phyloP scores from a whole-genome alignment of 1,284 basidiomycete species.

The Phlebopus sp. region DNA sequence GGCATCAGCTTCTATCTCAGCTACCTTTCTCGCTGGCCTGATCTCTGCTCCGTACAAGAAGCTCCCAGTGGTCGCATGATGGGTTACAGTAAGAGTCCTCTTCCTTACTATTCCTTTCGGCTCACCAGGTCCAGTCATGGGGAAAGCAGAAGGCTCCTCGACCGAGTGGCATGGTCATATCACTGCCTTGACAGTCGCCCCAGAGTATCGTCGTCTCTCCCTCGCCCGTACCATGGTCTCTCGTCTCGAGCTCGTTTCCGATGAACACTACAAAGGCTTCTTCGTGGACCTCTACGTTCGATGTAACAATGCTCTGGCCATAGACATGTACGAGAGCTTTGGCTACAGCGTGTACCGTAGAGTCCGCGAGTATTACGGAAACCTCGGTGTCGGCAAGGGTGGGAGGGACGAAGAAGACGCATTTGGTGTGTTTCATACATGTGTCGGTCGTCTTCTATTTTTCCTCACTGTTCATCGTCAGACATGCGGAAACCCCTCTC shows the following conservation, averaged over 20 bases:
- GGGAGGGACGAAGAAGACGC: slow-evolving; percentile 85
- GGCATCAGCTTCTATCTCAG: slow-evolving; percentile 82
- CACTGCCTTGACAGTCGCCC: slow-evolving; percentile 88
- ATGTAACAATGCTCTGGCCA: slow-evolving; percentile 74
- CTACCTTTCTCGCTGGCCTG: slow-evolving; percentile 88
- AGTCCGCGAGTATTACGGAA: slow-evolving; percentile 85
- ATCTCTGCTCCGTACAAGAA: slow-evolving; percentile 80
- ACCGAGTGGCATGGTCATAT: slow-evolving; percentile 87
- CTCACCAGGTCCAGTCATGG: slow-evolving; percentile 56
- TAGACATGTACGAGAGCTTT: slow-evolving; percentile 82
- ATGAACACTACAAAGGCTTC: slow-evolving; percentile 71
- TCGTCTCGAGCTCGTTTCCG: slow-evolving; percentile 79
- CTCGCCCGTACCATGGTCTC: slow-evolving; percentile 82
- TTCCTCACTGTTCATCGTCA: slow-evolving; percentile 31
- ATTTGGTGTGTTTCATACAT: slow-evolving; percentile 62
- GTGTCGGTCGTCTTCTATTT: background rate
- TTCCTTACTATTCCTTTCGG: slow-evolving; percentile 6
- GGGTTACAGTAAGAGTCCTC: slow-evolving; percentile 70
- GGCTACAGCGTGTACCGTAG: slow-evolving; percentile 86
- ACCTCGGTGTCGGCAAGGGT: slow-evolving; percentile 63
- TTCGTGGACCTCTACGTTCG: slow-evolving; percentile 93
- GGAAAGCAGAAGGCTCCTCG: slow-evolving; percentile 77
- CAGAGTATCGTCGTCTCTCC: slow-evolving; percentile 83
- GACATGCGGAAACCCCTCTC: slow-evolving; percentile 88
- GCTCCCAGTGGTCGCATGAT: slow-evolving; percentile 78